Evolutionary conservation across 495 filamentous ascomycete species (phyloP), one percentile per base, ranked within the genome.

Genomic region (Tuber indicum): DNA sequence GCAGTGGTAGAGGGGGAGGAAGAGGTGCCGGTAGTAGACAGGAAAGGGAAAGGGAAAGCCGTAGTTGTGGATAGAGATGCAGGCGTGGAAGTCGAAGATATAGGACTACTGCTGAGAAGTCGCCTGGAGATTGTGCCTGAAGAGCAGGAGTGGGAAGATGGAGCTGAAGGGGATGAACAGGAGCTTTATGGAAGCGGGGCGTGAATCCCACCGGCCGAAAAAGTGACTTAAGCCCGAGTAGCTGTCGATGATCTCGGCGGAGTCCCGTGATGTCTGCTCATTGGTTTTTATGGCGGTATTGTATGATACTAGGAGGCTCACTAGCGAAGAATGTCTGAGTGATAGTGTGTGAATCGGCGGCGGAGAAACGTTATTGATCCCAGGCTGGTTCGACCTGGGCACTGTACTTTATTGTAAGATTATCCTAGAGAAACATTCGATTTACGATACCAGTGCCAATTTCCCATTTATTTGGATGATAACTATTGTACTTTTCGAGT

Each of bases 1-100:
- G 52, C n/a, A 3, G 88, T 86, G 76, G 82, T 83, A 23, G 82
- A 81, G 36, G 52, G 23, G 39, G 70, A 70, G 69, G 77, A 69
- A n/a, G 77, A 73, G 70, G 49, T 66, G 78, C 84, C 75, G 5
- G 52, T n/a, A 62, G 52, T 32, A 62, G 81, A 80, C 76, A 77
- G 84, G 76, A 80, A 85, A 87, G 70, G 86, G 85, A 23, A 91
- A 90, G 77, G 87, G 87, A 39, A 90, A 62, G 69, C 62, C 0
- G 9, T 78, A 32, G 70, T 76, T 71, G 39, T 76, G n/a, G 75
- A 41, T 32, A 66, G 72, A 16, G 21, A 72, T 6, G 70, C 70
- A 21, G 80, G 80, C 2, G 52, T 42, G 1, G 75, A 76, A 14
- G 41, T 78, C 12, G 80, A 79, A 16, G 79, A 78, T 21, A 36